Evolutionary conservation across 2,329 filamentous ascomycete genomes (phyloP).

Genomic region (Alternaria hordeiaustralica): DNA sequence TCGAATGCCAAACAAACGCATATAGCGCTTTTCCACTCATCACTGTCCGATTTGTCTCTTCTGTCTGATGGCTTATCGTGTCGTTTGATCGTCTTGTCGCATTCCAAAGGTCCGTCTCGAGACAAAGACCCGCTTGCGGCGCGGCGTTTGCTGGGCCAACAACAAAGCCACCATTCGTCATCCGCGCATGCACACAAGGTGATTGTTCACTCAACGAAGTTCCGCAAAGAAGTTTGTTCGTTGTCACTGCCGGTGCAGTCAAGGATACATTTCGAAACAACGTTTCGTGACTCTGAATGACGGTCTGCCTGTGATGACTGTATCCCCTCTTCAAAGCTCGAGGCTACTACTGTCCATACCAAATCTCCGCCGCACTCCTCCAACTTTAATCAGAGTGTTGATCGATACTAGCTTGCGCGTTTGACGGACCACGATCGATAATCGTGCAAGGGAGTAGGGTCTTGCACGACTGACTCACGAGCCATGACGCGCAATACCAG

Average conservation of each 20-base stretch:
- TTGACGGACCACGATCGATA: not conserved
- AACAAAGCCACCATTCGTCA: slow-evolving; percentile 23
- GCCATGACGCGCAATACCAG: slow-evolving; percentile 19
- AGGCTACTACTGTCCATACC: not conserved
- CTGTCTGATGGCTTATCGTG: not conserved
- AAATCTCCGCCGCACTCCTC: not conserved
- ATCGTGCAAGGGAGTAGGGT: not conserved
- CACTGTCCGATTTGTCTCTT: not conserved
- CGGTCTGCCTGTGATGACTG: slow-evolving; percentile 21
- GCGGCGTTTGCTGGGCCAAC: slow-evolving; percentile 18
- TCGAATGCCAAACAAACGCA: slow-evolving; percentile 17
- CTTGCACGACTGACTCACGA: not conserved
- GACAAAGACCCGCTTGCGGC: slow-evolving; percentile 21
- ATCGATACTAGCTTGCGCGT: not conserved
- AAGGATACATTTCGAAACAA: slow-evolving; percentile 28
- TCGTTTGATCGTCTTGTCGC: not conserved
- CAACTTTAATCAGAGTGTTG: not conserved
- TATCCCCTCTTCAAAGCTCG: slow-evolving; percentile 9
- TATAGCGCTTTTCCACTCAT: slow-evolving; percentile 31
- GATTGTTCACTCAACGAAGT: slow-evolving; percentile 15
- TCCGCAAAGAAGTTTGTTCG: slow-evolving; percentile 15
- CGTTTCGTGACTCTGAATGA: slow-evolving; percentile 24
- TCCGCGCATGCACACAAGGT: slow-evolving; percentile 30
- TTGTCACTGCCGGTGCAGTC: slow-evolving; percentile 13
- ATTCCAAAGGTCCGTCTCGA: slow-evolving; percentile 1